Base-by-base conservation (phyloP, 345 rosid genomes). In the Fremontodendron californicum region DNA sequence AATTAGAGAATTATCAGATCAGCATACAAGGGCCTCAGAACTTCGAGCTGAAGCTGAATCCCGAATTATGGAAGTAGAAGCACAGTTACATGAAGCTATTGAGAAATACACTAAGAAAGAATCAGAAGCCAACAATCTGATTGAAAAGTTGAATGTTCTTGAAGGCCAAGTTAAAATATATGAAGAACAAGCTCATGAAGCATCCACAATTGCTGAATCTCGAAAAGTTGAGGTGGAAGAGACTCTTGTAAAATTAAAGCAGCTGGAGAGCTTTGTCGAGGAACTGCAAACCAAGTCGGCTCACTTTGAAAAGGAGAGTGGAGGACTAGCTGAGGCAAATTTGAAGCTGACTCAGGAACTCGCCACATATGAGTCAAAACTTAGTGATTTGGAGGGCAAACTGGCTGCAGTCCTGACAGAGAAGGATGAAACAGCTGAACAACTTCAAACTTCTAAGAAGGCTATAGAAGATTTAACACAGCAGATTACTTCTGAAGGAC, bases 321-420 rank as follows among this genome's bases (percentile, higher is more conserved):
- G 84, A 73, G 96, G 80, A 35, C 80, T 96, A 75, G 94, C 97
- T 1, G 93, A 86, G 84, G 85, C 88, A 77, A 93, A 96, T 83
- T 75, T 92, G 81, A 90, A 83, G 82, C 86, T 93, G 70, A 85
- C 89, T 54, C 84, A 91, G 83, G 93, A 93, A 77, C 80, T 92
- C 76, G 91, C 97, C 25, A 77, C 54, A 25, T 78, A 89, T 67
- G 94, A 89, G 79, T 80, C 89, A 57, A 87, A 91, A 84, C 81
- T 85, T 78, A 81, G 74, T 73, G 93, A 88, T 74, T 73, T 90
- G 65, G 88, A 89, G 61, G 74, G 81, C 64, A 88, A 88, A 75
- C 77, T 90, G 31, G 87, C 92, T 18, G 77, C 84, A 67, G 52
- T 80, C 31, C 73, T 80, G 45, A 80, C 82, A 15, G 92, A 90